Conservation (phyloP, 768 basidiomycete species). For the Albatrellus ellisii region DNA sequence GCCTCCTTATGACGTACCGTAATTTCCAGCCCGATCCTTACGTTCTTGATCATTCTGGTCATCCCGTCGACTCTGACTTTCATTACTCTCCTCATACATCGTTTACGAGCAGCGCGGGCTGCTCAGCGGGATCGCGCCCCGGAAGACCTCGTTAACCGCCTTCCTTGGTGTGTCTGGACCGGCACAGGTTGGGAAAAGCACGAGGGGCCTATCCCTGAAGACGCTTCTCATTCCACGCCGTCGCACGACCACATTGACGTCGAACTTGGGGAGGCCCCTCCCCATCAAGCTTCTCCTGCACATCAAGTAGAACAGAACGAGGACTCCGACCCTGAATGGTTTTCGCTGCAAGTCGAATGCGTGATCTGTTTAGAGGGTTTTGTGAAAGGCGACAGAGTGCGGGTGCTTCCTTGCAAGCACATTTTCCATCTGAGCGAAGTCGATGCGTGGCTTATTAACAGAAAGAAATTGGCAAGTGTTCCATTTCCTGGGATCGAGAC, state of each 20-base stretch:
- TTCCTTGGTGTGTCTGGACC: conserved; percentile 80
- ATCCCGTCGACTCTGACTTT: conserved; percentile 86
- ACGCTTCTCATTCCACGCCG: neutral
- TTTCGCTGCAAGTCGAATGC: conserved; percentile 74
- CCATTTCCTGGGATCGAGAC: conserved; percentile 1
- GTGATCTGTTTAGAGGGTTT: conserved; percentile 90
- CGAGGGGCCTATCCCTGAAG: conserved; percentile 22
- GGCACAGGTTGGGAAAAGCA: conserved; percentile 75
- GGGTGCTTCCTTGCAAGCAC: conserved; percentile 89
- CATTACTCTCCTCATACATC: conserved; percentile 79
- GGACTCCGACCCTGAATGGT: conserved; percentile 48
- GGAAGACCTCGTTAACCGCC: conserved; percentile 59
- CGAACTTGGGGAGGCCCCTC: conserved; percentile 8
- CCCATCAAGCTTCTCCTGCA: conserved; percentile 5
- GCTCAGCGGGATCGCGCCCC: conserved; percentile 78
- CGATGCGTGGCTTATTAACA: conserved; percentile 83
- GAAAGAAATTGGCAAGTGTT: conserved; percentile 77
- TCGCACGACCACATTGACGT: conserved; percentile 9
- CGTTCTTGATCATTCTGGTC: conserved; percentile 77
- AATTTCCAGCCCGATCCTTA: conserved; percentile 57
- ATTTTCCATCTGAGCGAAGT: conserved; percentile 90
- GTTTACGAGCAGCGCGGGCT: conserved; percentile 70
- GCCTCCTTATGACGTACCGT: conserved; percentile 4
- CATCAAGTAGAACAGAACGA: conserved; percentile 14
- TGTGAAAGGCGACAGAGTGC: conserved; percentile 74